Evolutionary conservation across 1,284 basidiomycete species (phyloP).

Genomic region (Ustilago xerochloae): DNA sequence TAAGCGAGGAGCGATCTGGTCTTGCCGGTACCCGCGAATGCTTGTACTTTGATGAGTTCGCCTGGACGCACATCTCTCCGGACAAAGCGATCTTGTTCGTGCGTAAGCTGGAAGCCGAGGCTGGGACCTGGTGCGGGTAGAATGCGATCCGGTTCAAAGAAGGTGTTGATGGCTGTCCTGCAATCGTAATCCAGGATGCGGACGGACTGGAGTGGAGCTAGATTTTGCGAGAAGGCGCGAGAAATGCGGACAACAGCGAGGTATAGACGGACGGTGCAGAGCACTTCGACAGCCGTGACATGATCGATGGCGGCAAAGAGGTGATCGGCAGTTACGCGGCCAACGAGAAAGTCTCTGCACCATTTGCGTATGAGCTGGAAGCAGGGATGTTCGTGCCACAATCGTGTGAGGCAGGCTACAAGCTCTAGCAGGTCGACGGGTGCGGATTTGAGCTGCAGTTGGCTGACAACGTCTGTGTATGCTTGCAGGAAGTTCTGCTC

Average conservation of each 20-base stretch:
- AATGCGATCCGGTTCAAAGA: slow-evolving; percentile 35
- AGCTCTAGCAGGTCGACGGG: slow-evolving; percentile 48
- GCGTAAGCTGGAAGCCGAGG: slow-evolving; percentile 47
- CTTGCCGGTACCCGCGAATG: slow-evolving; percentile 62
- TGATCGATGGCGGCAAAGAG: slow-evolving; percentile 47
- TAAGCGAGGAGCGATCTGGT: slow-evolving; percentile 59
- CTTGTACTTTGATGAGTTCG: slow-evolving; percentile 61
- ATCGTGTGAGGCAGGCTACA: slow-evolving; percentile 23
- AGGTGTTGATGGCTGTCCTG: slow-evolving; percentile 33
- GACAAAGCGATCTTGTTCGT: slow-evolving; percentile 58
- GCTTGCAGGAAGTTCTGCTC: slow-evolving; percentile 28
- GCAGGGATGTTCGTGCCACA: slow-evolving; percentile 28
- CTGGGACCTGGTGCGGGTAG: slow-evolving; percentile 4
- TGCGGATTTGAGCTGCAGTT: slow-evolving; percentile 31
- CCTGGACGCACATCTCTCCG: slow-evolving; percentile 43
- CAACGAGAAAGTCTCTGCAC: slow-evolving; percentile 48
- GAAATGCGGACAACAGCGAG: slow-evolving; percentile 54
- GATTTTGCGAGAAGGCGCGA: slow-evolving; percentile 32
- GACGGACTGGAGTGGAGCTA: slow-evolving; percentile 37
- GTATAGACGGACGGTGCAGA: slow-evolving; percentile 56
- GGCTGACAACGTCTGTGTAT: slow-evolving; percentile 39
- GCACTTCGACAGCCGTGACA: slow-evolving; percentile 46
- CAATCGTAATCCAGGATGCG: slow-evolving; percentile 57
- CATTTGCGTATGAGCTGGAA: slow-evolving; percentile 44
- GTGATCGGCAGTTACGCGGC: slow-evolving; percentile 27